Evolutionary conservation across 768 basidiomycete species (phyloP).

Genomic region (Collybiopsis confluens): DNA sequence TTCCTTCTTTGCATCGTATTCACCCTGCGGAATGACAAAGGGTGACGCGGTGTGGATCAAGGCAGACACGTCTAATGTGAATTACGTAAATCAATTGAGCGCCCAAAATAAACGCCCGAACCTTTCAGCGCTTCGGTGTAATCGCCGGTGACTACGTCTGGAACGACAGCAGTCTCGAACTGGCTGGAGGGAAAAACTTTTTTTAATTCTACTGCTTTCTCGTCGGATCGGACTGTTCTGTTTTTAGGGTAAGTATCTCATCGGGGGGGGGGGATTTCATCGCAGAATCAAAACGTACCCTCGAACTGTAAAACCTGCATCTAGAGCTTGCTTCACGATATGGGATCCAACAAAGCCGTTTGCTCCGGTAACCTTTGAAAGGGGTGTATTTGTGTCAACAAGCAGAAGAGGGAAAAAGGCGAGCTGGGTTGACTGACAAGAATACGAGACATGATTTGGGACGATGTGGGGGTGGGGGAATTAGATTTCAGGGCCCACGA

Average conservation of each 20-base stretch:
- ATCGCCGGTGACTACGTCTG: slow-evolving; percentile 7
- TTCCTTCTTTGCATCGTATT: slow-evolving; percentile 16
- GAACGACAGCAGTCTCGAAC: slow-evolving; percentile 10
- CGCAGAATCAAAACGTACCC: slow-evolving; percentile 4
- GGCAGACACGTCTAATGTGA: not conserved
- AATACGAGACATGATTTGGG: no score
- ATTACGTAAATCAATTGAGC: not conserved
- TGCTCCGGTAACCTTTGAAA: slow-evolving; percentile 15
- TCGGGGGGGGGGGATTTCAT: no score
- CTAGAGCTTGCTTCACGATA: slow-evolving; percentile 12
- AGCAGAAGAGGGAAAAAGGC: not conserved
- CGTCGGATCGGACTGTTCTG: slow-evolving; percentile 10
- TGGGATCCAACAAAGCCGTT: slow-evolving; percentile 16
- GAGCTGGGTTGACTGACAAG: no score
- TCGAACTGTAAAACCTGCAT: slow-evolving; percentile 15
- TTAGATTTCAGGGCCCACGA: no score
- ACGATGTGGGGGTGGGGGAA: no score
- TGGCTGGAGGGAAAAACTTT: slow-evolving; percentile 5
- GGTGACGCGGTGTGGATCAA: slow-evolving; percentile 12
- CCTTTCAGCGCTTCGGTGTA: slow-evolving; percentile 42
- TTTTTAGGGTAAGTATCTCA: no score
- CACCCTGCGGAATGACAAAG: not conserved
- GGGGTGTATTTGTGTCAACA: no score
- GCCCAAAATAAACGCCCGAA: slow-evolving; percentile 14
- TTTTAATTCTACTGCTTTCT: slow-evolving; percentile 5